Conservation (phyloP, 768 basidiomycete species). For the Boletus fagicola region DNA sequence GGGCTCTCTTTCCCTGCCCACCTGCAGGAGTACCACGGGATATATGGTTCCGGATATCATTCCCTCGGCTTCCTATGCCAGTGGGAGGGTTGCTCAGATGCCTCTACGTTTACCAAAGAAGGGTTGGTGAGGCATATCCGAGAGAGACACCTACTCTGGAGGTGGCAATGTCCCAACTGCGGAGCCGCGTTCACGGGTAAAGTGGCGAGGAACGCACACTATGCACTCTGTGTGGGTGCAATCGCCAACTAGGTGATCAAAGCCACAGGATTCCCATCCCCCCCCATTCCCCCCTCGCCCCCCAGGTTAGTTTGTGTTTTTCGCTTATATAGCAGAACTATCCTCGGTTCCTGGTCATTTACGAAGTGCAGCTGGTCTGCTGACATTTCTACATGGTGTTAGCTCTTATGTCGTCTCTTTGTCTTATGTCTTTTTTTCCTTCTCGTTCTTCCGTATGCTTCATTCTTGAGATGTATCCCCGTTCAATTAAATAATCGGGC, state of each 20-base stretch:
- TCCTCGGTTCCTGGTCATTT: background rate
- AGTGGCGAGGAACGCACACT: constrained; percentile 21
- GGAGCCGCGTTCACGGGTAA: constrained; percentile 17
- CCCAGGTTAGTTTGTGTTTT: background rate
- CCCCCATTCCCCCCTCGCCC: background rate
- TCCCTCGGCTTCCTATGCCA: constrained; percentile 15
- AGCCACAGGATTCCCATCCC: background rate
- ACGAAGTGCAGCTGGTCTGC: constrained; percentile 10
- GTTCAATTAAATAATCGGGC: constrained; percentile 3
- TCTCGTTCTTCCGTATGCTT: background rate
- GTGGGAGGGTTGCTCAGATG: constrained; percentile 27
- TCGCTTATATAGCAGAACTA: background rate
- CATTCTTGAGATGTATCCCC: background rate
- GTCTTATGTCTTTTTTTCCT: background rate
- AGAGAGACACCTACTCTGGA: constrained; percentile 27
- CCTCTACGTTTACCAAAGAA: constrained; percentile 17
- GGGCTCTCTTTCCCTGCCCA: constrained; percentile 20
- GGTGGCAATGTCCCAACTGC: constrained; percentile 25
- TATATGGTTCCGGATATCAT: constrained; percentile 11
- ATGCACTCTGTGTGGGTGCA: constrained; percentile 7
- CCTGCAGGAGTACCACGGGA: constrained; percentile 21
- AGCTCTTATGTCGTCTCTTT: background rate
- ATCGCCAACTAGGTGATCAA: constrained; percentile 3
- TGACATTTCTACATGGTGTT: background rate
- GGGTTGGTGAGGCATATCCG: constrained; percentile 26